These are phyloP conservation scores for Podaxis sp. DNA, from an alignment of 768 basidiomycete genomes.

Conservation along the genomic window DNA sequence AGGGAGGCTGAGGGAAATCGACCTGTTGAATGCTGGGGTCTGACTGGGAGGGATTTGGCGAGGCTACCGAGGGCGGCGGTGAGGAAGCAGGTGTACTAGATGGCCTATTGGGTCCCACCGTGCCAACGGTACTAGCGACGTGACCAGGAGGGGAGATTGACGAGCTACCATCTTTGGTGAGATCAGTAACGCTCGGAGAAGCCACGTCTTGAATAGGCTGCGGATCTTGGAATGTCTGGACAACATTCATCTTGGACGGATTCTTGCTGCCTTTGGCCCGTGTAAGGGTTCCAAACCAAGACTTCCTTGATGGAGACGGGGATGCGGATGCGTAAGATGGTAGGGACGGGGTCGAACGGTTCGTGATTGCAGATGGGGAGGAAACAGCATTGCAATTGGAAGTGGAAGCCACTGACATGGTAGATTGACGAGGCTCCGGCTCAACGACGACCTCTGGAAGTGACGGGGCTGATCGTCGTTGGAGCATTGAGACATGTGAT, in stretches of 20 bases:
- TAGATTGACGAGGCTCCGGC: background rate
- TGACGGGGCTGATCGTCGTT: background rate
- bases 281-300: constrained; percentile 3
- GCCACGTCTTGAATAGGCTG: background rate
- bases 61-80: background rate
- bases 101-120: background rate
- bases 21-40: background rate
- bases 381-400: background rate
- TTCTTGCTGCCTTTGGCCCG: background rate
- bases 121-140: background rate
- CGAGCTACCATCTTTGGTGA: background rate
- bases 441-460: background rate
- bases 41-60: background rate
- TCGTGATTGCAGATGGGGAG: background rate
- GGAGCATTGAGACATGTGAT: background rate
- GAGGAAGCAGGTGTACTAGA: background rate
- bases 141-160: background rate
- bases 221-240: background rate
- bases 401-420: background rate
- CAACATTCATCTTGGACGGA: background rate
- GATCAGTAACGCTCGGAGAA: background rate
- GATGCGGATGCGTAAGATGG: background rate
- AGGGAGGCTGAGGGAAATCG: background rate
- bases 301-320: background rate
- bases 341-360: background rate